Conservation (phyloP, 2,329 filamentous ascomycete genomes). For the Aspergillus intermedius region DNA sequence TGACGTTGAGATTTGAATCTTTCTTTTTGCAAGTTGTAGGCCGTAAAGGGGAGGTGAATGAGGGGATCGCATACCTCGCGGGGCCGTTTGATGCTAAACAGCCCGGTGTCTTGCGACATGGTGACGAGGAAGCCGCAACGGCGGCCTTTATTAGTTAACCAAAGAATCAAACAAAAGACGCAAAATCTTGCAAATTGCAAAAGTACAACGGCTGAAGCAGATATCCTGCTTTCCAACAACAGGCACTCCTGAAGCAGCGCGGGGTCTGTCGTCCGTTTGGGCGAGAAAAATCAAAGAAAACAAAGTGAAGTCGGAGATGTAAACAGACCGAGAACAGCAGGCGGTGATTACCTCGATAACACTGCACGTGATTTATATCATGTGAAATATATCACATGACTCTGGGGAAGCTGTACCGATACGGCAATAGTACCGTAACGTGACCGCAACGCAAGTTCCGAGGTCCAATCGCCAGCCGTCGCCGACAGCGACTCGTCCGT, state of each 20-base stretch:
- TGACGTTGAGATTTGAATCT: slow-evolving; percentile 2
- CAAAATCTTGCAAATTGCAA: not conserved
- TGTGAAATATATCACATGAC: slow-evolving; percentile 19
- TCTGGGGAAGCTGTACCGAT: slow-evolving; percentile 26
- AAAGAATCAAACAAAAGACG: not conserved
- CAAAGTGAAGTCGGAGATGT: slow-evolving; percentile 15
- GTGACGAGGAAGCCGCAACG: slow-evolving; percentile 27
- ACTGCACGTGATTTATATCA: not conserved
- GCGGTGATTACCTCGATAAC: slow-evolving; percentile 17
- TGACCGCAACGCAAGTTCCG: slow-evolving; percentile 22
- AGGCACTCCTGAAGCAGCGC: slow-evolving; percentile 11
- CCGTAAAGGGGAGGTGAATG: not conserved
- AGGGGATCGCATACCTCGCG: slow-evolving; percentile 63
- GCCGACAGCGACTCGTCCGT: slow-evolving; percentile 14
- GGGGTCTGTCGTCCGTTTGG: slow-evolving; percentile 8
- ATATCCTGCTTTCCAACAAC: slow-evolving; percentile 4
- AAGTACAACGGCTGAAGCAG: not conserved
- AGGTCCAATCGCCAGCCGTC: slow-evolving; percentile 26
- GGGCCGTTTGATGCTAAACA: slow-evolving; percentile 87
- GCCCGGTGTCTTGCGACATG: slow-evolving; percentile 81
- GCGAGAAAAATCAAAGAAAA: slow-evolving; percentile 1
- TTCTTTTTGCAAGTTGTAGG: not conserved
- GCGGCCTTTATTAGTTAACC: slow-evolving; percentile 11
- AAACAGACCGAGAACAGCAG: slow-evolving; percentile 29
- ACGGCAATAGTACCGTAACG: not conserved